Percentiles rank a stretch among this genome's conserved stretches.
Conservation (phyloP, 805 yeast species). For the Zygosaccharomyces kombuchaensis region DNA sequence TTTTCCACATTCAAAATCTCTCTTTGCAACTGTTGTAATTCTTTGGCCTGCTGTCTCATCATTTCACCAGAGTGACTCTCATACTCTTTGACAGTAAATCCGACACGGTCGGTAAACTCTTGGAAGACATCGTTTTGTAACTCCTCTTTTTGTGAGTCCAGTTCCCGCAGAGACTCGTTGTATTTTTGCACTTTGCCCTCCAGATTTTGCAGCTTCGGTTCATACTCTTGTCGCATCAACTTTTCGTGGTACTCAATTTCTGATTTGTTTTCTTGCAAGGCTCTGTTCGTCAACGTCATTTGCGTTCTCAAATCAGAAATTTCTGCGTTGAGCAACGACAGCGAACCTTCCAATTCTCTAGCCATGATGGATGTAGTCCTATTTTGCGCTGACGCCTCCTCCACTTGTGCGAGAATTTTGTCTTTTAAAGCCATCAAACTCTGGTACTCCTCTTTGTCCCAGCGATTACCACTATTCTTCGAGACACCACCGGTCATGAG, state of each 20-base stretch:
- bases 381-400: constrained; percentile 38
- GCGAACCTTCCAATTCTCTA: constrained; percentile 52
- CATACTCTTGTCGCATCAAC: constrained; percentile 28
- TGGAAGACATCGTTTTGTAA: constrained; percentile 46
- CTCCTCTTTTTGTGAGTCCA: constrained; percentile 30
- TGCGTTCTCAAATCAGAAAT: constrained; percentile 44
- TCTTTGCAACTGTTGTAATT: constrained; percentile 55
- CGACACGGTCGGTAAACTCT: constrained; percentile 52
- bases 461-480: constrained; percentile 44
- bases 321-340: constrained; percentile 46
- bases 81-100: constrained; percentile 60
- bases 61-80: constrained; percentile 63
- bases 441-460: constrained; percentile 70
- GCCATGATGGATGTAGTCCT: constrained; percentile 55
- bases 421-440: constrained; percentile 47
- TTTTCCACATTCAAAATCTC: constrained; percentile 58
- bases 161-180: constrained; percentile 25
- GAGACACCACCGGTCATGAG: constrained; percentile 88
- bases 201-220: constrained; percentile 25
- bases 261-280: constrained; percentile 41
- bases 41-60: constrained; percentile 52
- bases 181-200: constrained; percentile 22
- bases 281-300: constrained; percentile 42
- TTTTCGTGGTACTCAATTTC: constrained; percentile 51
- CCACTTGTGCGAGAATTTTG: constrained; percentile 44